These are phyloP conservation scores for Achlya hypogyna DNA, from an alignment of 352 stramenopile species.

Conservation along the genomic window DNA sequence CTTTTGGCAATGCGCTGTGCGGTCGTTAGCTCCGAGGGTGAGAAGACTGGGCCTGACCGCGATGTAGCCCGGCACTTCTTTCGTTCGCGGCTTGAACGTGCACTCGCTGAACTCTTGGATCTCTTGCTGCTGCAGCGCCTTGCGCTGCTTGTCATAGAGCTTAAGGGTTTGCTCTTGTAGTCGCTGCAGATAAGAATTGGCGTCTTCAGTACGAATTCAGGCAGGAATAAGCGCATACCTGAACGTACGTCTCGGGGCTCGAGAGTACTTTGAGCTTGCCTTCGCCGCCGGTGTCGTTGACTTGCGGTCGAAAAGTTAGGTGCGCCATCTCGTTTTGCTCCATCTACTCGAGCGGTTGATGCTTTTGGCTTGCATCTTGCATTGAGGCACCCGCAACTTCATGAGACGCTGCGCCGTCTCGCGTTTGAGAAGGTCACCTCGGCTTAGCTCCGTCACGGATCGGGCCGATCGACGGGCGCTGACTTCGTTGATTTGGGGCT, in stretches of 20 bases:
- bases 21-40: neutral
- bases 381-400: conserved; percentile 40
- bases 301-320: conserved; percentile 69
- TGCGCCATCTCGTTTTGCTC: conserved; percentile 79
- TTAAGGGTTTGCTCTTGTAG: conserved; percentile 71
- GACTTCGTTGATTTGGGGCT: conserved; percentile 63
- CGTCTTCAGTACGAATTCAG: neutral
- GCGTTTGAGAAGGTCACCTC: conserved; percentile 57
- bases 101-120: conserved; percentile 75
- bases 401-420: conserved; percentile 73
- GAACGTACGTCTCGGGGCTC: conserved; percentile 69
- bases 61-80: conserved; percentile 72
- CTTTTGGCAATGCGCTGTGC: conserved; percentile 64
- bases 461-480: conserved; percentile 52
- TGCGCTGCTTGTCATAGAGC: conserved; percentile 59
- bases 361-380: neutral
- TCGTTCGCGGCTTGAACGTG: conserved; percentile 78
- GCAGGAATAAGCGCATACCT: conserved; percentile 1
- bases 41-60: neutral
- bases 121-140: conserved; percentile 69
- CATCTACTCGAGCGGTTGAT: conserved; percentile 34
- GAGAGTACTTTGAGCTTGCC: conserved; percentile 71
- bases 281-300: conserved; percentile 45
- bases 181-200: conserved; percentile 26
- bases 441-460: conserved; percentile 71